These are phyloP conservation scores for Fusarium pilosicola DNA, from an alignment of 2,329 filamentous ascomycete species.

Conservation along the genomic window DNA sequence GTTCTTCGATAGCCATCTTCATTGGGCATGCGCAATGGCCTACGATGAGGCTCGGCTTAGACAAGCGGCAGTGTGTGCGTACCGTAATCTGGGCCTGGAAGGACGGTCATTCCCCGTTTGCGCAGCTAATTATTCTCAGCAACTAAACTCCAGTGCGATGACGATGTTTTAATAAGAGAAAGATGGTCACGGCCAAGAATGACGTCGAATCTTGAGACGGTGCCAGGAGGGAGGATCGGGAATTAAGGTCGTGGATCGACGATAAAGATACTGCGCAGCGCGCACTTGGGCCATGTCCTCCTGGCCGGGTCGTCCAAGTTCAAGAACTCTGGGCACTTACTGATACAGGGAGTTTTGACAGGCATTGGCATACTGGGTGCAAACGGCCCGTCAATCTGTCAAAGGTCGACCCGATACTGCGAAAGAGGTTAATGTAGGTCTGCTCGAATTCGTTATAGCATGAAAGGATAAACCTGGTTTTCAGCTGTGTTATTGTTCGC, in stretches of 20 bases:
- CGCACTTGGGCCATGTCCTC: slow-evolving; percentile 15
- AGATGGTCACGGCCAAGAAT: slow-evolving; percentile 31
- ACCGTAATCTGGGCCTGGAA: background rate
- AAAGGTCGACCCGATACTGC: background rate
- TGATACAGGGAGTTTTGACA: slow-evolving; percentile 8
- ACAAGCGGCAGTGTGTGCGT: slow-evolving; percentile 21
- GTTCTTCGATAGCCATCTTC: background rate
- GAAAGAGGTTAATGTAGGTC: slow-evolving; percentile 12
- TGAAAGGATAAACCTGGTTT: slow-evolving; percentile 15
- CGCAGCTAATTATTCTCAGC: slow-evolving; percentile 5
- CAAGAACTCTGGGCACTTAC: background rate
- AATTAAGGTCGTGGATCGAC: slow-evolving; percentile 43
- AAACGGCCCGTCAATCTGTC: slow-evolving; percentile 2
- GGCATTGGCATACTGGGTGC: background rate
- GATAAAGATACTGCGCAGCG: slow-evolving; percentile 37
- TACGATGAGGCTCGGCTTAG: slow-evolving; percentile 34
- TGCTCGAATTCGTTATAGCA: slow-evolving; percentile 14
- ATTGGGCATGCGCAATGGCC: background rate
- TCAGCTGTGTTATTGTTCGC: slow-evolving; percentile 9
- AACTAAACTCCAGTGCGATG: slow-evolving; percentile 20
- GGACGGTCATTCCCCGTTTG: background rate
- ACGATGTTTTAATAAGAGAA: slow-evolving; percentile 33
- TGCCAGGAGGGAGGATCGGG: slow-evolving; percentile 37
- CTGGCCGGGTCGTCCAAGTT: background rate
- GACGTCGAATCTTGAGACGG: slow-evolving; percentile 39